Evolutionary conservation across 257 asterid genomes (phyloP).

Genomic region (Solanum piurae): DNA sequence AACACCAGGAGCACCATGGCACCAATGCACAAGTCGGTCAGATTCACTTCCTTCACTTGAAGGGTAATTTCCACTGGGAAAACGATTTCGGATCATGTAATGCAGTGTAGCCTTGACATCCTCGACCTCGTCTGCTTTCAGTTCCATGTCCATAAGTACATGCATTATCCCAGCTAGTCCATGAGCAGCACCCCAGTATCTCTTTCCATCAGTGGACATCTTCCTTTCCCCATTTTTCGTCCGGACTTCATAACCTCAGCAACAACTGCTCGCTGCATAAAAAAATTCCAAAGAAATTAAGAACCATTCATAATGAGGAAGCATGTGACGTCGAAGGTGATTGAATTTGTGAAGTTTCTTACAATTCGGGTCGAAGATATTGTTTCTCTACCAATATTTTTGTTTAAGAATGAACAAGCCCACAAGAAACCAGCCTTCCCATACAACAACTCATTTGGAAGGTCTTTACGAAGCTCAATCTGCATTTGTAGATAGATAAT

Average conservation of each 20-base stretch:
- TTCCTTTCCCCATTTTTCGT: slow-evolving; percentile 32
- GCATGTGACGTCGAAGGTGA: neutral
- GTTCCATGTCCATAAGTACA: slow-evolving; percentile 62
- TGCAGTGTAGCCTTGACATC: slow-evolving; percentile 52
- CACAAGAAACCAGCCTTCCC: slow-evolving; percentile 81
- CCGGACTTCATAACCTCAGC: slow-evolving; percentile 54
- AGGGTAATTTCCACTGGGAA: slow-evolving; percentile 69
- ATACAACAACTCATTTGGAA: slow-evolving; percentile 56
- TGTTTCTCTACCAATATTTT: slow-evolving; percentile 39
- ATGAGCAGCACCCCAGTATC: slow-evolving; percentile 87
- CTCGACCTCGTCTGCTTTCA: slow-evolving; percentile 59
- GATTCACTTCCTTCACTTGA: slow-evolving; percentile 66
- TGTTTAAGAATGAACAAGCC: slow-evolving; percentile 70
- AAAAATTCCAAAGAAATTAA: neutral
- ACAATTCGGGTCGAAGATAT: slow-evolving; percentile 48
- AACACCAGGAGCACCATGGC: slow-evolving; percentile 85
- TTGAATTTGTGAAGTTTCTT: neutral
- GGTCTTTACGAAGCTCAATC: slow-evolving; percentile 56
- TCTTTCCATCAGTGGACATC: slow-evolving; percentile 65
- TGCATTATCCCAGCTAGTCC: slow-evolving; percentile 76
- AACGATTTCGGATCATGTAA: slow-evolving; percentile 61
- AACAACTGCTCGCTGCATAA: slow-evolving; percentile 42
- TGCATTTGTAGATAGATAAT: slow-evolving; percentile 1
- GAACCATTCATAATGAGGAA: neutral
- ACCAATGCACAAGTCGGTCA: slow-evolving; percentile 81